Conservation (phyloP, 257 asterid species). For the Lithospermum erythrorhizon region DNA sequence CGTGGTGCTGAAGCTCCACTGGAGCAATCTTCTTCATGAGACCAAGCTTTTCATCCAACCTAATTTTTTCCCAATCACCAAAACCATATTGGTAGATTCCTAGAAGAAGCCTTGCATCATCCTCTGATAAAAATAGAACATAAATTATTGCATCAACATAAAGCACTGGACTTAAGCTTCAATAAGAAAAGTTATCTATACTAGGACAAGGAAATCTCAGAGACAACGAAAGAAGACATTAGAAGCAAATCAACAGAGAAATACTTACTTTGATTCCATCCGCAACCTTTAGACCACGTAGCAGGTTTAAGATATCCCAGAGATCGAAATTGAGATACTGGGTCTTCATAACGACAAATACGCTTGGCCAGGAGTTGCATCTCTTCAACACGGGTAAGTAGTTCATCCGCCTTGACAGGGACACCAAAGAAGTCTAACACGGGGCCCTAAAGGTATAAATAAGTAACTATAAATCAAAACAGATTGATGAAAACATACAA, state of each 20-base stretch:
- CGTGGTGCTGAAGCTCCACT: constrained; percentile 95
- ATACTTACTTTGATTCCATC: constrained; percentile 97
- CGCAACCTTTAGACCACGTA: constrained; percentile 99
- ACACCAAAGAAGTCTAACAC: constrained; percentile 96
- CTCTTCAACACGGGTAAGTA: constrained; percentile 83
- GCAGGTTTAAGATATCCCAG: constrained; percentile 81
- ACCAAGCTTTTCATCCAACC: constrained; percentile 82
- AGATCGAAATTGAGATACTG: constrained; percentile 76
- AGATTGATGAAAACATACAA: not conserved
- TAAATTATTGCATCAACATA: too few species aligned
- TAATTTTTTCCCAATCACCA: constrained; percentile 93
- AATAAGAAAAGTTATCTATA: not conserved
- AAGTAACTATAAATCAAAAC: not conserved
- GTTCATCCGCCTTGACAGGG: constrained; percentile 90
- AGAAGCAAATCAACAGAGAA: constrained; percentile 4
- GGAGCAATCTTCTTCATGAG: constrained; percentile 96
- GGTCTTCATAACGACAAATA: constrained; percentile 75
- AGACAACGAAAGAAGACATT: constrained; percentile 5
- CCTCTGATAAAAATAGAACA: constrained; percentile 49
- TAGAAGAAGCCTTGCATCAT: constrained; percentile 90
- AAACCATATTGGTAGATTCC: constrained; percentile 94
- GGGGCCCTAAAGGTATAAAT: constrained; percentile 49
- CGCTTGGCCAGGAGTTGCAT: constrained; percentile 93
- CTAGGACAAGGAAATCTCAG: not conserved
- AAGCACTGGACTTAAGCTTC: not conserved